A percentile compares a stretch with the other conserved stretches of the same genome.
phyloP scores from a whole-genome alignment of 2,329 filamentous ascomycete species.

The Fusarium equiseti region DNA sequence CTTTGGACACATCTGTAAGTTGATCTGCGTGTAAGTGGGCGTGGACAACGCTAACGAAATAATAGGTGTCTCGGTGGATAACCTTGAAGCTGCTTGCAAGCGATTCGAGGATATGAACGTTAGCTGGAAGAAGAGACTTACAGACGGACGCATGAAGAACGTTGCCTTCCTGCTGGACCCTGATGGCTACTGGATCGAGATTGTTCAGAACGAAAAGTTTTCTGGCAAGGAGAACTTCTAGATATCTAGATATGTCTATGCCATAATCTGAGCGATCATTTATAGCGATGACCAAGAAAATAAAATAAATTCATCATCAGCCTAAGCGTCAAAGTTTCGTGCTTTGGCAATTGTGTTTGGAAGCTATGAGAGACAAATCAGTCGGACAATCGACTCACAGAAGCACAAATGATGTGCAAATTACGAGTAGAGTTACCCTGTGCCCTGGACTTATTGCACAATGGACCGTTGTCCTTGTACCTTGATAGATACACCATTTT shows the following conservation, averaged over 20 bases:
- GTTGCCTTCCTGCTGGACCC: conserved; percentile 93
- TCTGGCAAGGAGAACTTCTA: conserved; percentile 66
- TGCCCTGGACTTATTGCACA: background rate
- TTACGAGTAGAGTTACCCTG: background rate
- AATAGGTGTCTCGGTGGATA: conserved; percentile 83
- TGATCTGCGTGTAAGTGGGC: background rate
- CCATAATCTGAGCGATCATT: background rate
- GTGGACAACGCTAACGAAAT: conserved; percentile 37
- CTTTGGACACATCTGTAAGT: conserved; percentile 90
- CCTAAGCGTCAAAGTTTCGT: background rate
- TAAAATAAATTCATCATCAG: background rate
- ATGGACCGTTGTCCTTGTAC: background rate
- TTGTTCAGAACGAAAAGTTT: conserved; percentile 82
- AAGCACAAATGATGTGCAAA: background rate
- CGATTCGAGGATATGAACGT: conserved; percentile 86
- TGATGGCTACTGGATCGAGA: conserved; percentile 85
- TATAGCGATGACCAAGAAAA: background rate
- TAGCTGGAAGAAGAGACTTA: conserved; percentile 95
- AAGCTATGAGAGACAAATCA: background rate
- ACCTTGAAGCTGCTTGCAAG: conserved; percentile 87
- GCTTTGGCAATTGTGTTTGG: background rate
- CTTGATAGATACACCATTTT: conserved; percentile 8
- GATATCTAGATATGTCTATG: conserved; percentile 28
- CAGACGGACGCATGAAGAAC: conserved; percentile 92
- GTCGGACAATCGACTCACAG: background rate